Evolutionary conservation across 306 rosid genomes (phyloP), one percentile per base, ranked within the genome.

Genomic region (Hylodesmum podocarpum): DNA sequence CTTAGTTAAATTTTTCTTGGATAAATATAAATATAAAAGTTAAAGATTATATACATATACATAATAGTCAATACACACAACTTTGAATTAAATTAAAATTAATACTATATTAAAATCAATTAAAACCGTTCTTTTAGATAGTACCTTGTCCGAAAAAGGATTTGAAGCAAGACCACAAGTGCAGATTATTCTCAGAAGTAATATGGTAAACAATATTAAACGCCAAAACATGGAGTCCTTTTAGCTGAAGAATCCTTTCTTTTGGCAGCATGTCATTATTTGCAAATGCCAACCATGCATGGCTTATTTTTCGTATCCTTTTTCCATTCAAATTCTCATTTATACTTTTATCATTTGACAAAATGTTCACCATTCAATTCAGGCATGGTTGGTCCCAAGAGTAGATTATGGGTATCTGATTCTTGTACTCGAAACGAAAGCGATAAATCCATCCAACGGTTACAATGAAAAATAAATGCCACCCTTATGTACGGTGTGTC

Each of bases 361-460:
- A 47, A 80, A 44, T n/a, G 69, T 58, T 36, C 65, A 46, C 84
- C 84, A 3, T 37, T 67, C 59, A 79, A 67, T 67, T 12, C 70
- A 66, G 55, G 80, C 71, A 57, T 18, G 70, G 51, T 65, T 65
- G 51, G 53, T 65, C 75, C 29, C 31, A 25, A 54, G 43, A 66
- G 76, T 55, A 47, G 40, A 22, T 55, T 37, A 13, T 21, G 51
- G 22, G 75, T 75, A 81, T 75, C 73, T 59, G 81, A 62, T 81
- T 69, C 84, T 59, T 59, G 46, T 37, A 75, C 66, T 58, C 31
- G 0, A 22, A 81, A 39, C 6, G 39, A 76, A 68, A 81, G 69
- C 53, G 44, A 72, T 29, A 3, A 71, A 49, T 31, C 63, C 54
- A 75, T 68, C 44, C 78, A 68, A 49, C 41, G 78, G 81, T 37